phyloP scores from a whole-genome alignment of 306 rosid species.

The Urtica urens region DNA sequence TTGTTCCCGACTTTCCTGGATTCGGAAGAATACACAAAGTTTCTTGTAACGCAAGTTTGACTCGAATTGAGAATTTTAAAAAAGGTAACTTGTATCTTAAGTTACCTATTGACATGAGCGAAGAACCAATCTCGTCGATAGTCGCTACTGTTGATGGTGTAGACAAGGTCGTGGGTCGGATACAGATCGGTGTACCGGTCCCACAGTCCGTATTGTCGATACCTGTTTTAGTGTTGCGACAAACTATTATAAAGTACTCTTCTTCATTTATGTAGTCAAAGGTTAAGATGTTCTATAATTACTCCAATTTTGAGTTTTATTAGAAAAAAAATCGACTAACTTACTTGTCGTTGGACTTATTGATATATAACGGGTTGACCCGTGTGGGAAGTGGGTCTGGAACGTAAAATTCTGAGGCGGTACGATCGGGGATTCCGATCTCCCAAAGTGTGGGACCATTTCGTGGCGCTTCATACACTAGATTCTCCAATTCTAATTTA shows the following conservation, averaged over 20 bases:
- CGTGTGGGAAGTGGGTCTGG: slow-evolving; percentile 35
- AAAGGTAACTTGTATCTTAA: background rate
- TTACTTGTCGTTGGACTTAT: slow-evolving; percentile 11
- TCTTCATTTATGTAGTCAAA: background rate
- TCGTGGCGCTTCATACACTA: slow-evolving; percentile 2
- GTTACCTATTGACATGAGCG: slow-evolving; percentile 44
- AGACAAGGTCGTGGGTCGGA: slow-evolving; percentile 37
- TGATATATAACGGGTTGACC: slow-evolving; percentile 15
- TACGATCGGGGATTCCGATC: slow-evolving; percentile 33
- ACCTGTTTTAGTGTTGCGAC: slow-evolving; percentile 19
- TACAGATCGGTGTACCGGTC: slow-evolving; percentile 38
- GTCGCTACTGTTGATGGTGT: slow-evolving; percentile 17
- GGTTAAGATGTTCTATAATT: background rate
- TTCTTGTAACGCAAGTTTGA: background rate
- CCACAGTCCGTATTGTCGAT: slow-evolving; percentile 68
- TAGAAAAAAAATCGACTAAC: background rate
- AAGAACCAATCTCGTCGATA: slow-evolving; percentile 43
- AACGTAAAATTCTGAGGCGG: slow-evolving; percentile 37
- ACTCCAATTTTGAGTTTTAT: background rate
- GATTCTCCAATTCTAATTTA: slow-evolving; percentile 36
- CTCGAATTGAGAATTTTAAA: too few species aligned
- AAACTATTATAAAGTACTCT: too few species aligned
- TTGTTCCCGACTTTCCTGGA: slow-evolving; percentile 2
- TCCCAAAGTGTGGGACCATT: slow-evolving; percentile 7
- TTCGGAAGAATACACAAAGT: background rate